Conservation (phyloP, 1,284 basidiomycete species). For the Sphagnurus paluster region DNA sequence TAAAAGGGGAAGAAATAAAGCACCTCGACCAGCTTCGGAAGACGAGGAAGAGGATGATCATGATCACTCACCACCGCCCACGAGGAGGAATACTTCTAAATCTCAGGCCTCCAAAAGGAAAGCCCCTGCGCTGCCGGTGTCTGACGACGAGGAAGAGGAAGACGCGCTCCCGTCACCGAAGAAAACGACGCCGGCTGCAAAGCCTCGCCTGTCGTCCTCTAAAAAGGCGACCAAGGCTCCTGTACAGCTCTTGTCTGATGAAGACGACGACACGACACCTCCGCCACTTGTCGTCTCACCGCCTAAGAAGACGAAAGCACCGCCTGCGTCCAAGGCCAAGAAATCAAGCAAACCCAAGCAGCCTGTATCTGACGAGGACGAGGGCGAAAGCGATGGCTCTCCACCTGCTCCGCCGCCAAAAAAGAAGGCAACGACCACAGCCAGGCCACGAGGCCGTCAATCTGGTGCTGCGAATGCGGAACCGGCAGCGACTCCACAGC, state of each 20-base stretch:
- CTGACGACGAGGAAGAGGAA: slow-evolving; percentile 10
- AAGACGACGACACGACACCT: slow-evolving; percentile 6
- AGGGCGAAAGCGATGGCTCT: background rate
- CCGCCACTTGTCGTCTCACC: background rate
- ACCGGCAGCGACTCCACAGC: slow-evolving; percentile 17
- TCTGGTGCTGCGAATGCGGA: slow-evolving; percentile 3
- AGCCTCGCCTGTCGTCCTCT: slow-evolving; percentile 5
- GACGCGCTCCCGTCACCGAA: slow-evolving; percentile 1
- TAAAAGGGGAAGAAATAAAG: too few relatives aligned
- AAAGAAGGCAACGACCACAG: slow-evolving; percentile 3
- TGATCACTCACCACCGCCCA: too few relatives aligned
- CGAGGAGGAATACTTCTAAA: too few relatives aligned
- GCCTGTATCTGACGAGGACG: slow-evolving; percentile 5
- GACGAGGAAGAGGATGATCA: too few relatives aligned
- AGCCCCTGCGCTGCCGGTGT: slow-evolving; percentile 1
- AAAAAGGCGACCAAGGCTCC: slow-evolving; percentile 1
- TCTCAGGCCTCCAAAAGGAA: too few relatives aligned
- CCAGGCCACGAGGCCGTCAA: slow-evolving; percentile 1
- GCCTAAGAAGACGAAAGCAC: background rate
- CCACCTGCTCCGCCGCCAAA: too few relatives aligned
- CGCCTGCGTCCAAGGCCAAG: slow-evolving; percentile 3
- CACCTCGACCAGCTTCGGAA: too few relatives aligned
- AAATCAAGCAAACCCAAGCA: background rate
- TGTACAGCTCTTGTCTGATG: slow-evolving; percentile 9
- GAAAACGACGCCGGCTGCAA: slow-evolving; percentile 4